Percentiles rank a stretch among this genome's conserved stretches.
Conservation (phyloP, 805 yeast genomes). For the Lachancea lanzarotensis region DNA sequence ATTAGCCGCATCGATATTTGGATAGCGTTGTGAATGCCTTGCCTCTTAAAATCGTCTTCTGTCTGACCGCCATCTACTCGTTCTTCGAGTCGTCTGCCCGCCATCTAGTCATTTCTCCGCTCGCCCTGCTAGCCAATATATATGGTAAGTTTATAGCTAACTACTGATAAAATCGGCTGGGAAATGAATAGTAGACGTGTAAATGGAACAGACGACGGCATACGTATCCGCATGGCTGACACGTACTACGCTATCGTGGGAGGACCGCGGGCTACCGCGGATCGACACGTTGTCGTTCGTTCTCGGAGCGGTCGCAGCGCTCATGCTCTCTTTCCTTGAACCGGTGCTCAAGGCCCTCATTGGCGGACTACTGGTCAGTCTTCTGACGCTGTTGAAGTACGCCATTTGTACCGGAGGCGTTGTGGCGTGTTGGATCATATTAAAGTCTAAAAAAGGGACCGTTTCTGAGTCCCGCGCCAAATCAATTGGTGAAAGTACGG, state of each 20-base stretch:
- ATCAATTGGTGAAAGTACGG: not conserved
- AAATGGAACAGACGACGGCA: not conserved
- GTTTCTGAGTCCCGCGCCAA: not conserved
- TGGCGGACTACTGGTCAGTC: slow-evolving; percentile 24
- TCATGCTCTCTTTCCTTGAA: slow-evolving; percentile 15
- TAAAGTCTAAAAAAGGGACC: slow-evolving; percentile 6
- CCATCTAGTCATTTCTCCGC: too few relatives aligned
- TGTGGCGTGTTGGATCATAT: slow-evolving; percentile 11
- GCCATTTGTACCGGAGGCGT: slow-evolving; percentile 20
- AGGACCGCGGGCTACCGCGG: slow-evolving; percentile 5
- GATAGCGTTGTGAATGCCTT: too few relatives aligned
- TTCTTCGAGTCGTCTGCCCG: too few relatives aligned
- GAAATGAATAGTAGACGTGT: too few relatives aligned
- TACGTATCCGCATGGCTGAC: not conserved
- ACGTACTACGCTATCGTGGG: slow-evolving; percentile 1
- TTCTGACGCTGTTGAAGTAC: slow-evolving; percentile 18
- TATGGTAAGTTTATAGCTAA: too few relatives aligned
- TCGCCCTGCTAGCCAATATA: too few relatives aligned
- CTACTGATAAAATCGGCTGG: too few relatives aligned
- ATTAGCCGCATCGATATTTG: too few relatives aligned
- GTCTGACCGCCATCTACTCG: too few relatives aligned
- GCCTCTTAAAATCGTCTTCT: too few relatives aligned
- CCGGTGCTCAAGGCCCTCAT: slow-evolving; percentile 20
- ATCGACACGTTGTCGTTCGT: slow-evolving; percentile 23
- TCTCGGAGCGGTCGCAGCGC: slow-evolving; percentile 18